Evolutionary conservation across 441 rosid species (phyloP).

Genomic region (Mallotus japonicus): DNA sequence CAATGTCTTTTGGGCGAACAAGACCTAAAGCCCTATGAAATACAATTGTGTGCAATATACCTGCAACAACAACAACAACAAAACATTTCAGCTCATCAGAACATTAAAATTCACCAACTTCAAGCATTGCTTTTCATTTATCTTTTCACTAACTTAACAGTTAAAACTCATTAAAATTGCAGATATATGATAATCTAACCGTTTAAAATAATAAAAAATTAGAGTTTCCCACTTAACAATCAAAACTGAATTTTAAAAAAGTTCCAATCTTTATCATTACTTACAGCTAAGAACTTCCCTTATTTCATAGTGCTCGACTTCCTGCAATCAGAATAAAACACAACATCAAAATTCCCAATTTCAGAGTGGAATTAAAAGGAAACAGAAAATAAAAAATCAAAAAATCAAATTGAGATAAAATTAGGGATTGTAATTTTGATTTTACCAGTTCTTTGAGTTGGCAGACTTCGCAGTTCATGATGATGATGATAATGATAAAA

Average conservation of each 20-base stretch:
- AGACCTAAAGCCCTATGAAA: constrained; percentile 94
- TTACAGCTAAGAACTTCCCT: constrained; percentile 86
- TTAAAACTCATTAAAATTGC: too few relatives aligned
- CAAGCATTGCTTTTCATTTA: too few relatives aligned
- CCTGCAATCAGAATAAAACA: constrained; percentile 36
- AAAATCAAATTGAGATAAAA: neutral
- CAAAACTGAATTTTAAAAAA: too few relatives aligned
- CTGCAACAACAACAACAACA: constrained; percentile 33
- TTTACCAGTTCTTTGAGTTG: constrained; percentile 90
- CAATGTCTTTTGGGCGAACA: constrained; percentile 82
- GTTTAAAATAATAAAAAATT: too few relatives aligned
- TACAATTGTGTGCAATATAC: constrained; percentile 79
- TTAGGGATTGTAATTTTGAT: neutral
- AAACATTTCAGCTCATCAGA: constrained; percentile 20
- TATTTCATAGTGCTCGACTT: constrained; percentile 79
- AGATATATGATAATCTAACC: too few relatives aligned
- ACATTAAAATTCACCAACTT: neutral
- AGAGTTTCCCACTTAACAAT: too few relatives aligned
- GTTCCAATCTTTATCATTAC: constrained; percentile 10
- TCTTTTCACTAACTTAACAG: too few relatives aligned
- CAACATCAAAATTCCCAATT: neutral
- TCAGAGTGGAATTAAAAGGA: neutral
- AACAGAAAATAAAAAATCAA: too few relatives aligned
- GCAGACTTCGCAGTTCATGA: constrained; percentile 96
- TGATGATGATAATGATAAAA: neutral